Evolutionary conservation across 1,284 basidiomycete species (phyloP).

Genomic region (Amylostereum areolatum): DNA sequence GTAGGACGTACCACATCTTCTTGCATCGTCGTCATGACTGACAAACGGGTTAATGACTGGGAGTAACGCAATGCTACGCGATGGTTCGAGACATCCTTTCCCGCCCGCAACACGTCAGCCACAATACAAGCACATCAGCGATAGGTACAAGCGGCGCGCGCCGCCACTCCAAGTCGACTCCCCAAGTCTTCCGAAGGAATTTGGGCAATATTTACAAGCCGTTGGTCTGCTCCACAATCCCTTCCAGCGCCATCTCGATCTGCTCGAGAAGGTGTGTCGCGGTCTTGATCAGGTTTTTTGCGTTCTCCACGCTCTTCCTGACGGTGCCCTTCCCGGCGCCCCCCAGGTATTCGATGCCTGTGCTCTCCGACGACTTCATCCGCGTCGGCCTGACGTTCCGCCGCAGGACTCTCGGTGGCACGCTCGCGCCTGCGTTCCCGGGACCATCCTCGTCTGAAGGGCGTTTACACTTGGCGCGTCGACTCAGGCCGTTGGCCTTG

Average conservation of each 20-base stretch:
- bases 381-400: background rate
- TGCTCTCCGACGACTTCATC: background rate
- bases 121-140: too few species aligned
- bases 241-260: background rate
- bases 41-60: too few species aligned
- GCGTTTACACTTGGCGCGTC: background rate
- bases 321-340: background rate
- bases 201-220: too few species aligned
- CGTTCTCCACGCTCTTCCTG: background rate
- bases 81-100: too few species aligned
- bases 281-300: background rate
- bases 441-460: background rate
- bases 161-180: too few species aligned
- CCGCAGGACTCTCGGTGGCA: background rate
- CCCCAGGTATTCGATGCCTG: background rate
- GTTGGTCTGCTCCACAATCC: too few species aligned
- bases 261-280: background rate
- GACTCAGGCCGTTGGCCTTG: background rate
- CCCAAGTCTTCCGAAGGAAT: too few species aligned
- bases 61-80: too few species aligned
- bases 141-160: too few species aligned
- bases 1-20: too few species aligned
- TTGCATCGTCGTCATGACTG: too few species aligned
- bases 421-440: background rate
- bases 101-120: too few species aligned